These are phyloP conservation scores for Physocladia obscura DNA, from an alignment of 192 early-diverging fungal genomes.

Conservation along the genomic window DNA sequence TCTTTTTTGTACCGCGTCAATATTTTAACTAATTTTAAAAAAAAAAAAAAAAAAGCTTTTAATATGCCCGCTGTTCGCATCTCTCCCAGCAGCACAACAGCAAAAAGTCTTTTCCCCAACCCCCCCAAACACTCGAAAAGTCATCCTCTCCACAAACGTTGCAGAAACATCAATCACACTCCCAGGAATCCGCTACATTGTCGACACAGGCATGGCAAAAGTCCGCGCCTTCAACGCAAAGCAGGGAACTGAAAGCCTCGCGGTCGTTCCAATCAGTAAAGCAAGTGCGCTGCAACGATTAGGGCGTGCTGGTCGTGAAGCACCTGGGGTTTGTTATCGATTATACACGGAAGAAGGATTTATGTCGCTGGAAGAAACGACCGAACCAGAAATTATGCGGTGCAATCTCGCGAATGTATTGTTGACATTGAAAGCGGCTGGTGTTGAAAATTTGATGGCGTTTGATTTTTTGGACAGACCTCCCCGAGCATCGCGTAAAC, in stretches of 20 bases:
- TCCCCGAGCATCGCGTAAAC: conserved; percentile 60
- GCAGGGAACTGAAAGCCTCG: conserved; percentile 80
- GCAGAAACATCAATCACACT: conserved; percentile 98
- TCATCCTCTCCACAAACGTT: conserved; percentile 95
- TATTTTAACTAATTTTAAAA: conserved; percentile 22
- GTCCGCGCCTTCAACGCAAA: conserved; percentile 84
- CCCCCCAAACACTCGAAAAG: conserved; percentile 82
- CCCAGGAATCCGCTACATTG: conserved; percentile 87
- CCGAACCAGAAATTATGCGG: conserved; percentile 90
- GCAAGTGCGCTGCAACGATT: conserved; percentile 86
- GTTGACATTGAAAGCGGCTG: conserved; percentile 87
- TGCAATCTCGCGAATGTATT: conserved; percentile 86
- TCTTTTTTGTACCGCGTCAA: neutral
- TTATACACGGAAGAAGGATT: conserved; percentile 87
- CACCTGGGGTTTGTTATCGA: conserved; percentile 85
- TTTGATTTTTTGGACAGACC: conserved; percentile 98
- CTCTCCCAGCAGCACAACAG: conserved; percentile 85
- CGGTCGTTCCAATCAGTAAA: conserved; percentile 86
- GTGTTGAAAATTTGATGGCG: conserved; percentile 78
- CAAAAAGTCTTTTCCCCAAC: conserved; percentile 85
- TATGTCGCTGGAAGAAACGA: conserved; percentile 70
- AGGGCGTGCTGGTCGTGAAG: conserved; percentile 96
- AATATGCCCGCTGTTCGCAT: conserved; percentile 89
- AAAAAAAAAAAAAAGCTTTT: conserved; percentile 48
- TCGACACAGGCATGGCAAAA: conserved; percentile 93